A percentile compares a stretch with the other conserved stretches of the same genome.
Conservation (phyloP, 345 rosid genomes). For the Turritis glabra region DNA sequence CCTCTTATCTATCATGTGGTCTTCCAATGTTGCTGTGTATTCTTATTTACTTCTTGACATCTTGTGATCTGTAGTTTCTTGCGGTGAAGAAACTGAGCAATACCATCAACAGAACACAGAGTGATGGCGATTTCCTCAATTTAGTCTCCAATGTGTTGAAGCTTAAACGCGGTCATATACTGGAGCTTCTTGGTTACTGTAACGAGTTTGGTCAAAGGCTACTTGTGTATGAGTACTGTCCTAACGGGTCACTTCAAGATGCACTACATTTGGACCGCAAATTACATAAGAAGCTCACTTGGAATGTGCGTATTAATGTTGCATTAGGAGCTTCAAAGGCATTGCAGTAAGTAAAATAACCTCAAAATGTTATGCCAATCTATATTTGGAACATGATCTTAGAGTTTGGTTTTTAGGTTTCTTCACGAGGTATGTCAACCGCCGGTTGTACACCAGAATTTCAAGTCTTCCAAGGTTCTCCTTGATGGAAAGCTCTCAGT, state of each 20-base stretch:
- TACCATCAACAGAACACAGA: conserved; percentile 47
- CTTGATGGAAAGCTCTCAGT: conserved; percentile 68
- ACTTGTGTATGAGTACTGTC: conserved; percentile 68
- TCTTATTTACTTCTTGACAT: conserved; percentile 16
- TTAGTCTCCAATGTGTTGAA: conserved; percentile 58
- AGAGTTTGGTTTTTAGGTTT: conserved; percentile 51
- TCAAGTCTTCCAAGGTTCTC: conserved; percentile 79
- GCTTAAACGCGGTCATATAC: conserved; percentile 64
- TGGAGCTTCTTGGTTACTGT: conserved; percentile 85
- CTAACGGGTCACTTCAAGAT: conserved; percentile 73
- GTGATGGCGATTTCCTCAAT: conserved; percentile 60
- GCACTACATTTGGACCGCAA: conserved; percentile 70
- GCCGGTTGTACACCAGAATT: conserved; percentile 68
- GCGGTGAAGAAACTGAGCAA: conserved; percentile 84
- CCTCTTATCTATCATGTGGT: background rate
- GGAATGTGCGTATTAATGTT: conserved; percentile 68
- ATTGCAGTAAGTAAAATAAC: conserved; percentile 69
- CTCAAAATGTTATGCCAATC: conserved; percentile 10
- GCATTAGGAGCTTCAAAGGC: conserved; percentile 92
- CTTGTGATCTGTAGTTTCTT: conserved; percentile 47
- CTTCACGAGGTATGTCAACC: conserved; percentile 89
- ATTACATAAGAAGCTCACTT: conserved; percentile 62
- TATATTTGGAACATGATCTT: background rate
- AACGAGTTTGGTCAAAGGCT: conserved; percentile 73
- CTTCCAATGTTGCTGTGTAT: background rate